Base-by-base conservation (phyloP, 1,284 basidiomycete genomes). In the Leccinum angustisporum region DNA sequence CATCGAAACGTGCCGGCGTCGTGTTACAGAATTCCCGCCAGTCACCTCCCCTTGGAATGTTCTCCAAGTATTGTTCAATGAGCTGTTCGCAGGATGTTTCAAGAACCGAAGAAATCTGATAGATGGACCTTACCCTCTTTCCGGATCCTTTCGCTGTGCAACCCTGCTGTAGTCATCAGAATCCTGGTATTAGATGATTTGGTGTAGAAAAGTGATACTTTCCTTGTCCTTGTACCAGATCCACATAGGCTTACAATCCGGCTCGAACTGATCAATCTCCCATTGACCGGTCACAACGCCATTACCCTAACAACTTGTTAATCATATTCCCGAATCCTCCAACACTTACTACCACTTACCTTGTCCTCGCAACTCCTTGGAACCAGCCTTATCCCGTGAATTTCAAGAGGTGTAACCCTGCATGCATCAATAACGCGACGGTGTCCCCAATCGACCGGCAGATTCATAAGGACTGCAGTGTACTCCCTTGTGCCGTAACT, bases 11-110 rank as follows among this genome's bases (percentile, higher is more conserved):
- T 16, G 36, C 61, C 2, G 71, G 71, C 1, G 74, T 75, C 1
- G 74, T 75, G 3, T 71, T 68, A 40, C 71, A 72, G n/a, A 75
- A 75, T 38, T 75, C 72, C 21, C 68, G 61, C 73, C 70, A 72
- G 53, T 66, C 66, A 0, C 64, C 21, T 16, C 68, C 70, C 3
- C 18, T 18, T 21, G 72, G 69, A 43, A 72, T 57, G 9, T 70
- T 71, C 5, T 73, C 64, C 9, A 75, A 36, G 50, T 65, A 70
- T 7, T 74, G 71, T 36, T 74, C 43, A 33, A 70, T 63, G 3
- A 58, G 66, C 64, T 66, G 30, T 38, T 13, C 8, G 4, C 25
- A 2, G 1, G 5, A 34, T 60, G 2, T 1, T 40, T 40, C 38
- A n/a, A 13, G 0, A n/a, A 40, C 6, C 38, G 10, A 58, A 48